Base-by-base conservation (phyloP, 78 protist genomes). In the Cyanophora paradoxa region DNA sequence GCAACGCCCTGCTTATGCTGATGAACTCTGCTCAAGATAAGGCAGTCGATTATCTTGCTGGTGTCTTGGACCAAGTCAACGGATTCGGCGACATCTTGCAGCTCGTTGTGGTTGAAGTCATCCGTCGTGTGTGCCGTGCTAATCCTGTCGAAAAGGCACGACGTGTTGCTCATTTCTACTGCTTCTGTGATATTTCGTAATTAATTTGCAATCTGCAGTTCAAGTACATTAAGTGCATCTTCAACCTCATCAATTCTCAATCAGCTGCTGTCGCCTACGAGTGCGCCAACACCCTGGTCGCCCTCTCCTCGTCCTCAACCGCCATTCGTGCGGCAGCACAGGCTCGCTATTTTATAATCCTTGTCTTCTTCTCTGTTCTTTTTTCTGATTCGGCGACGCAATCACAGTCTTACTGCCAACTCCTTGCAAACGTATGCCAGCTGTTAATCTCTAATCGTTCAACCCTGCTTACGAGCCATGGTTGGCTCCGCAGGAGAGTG, bases 1-100 rank as follows among this genome's bases (percentile, higher is more conserved):
- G 98, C 54, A 93, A 95, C 63, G 97, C 97, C 6, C 92, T 95
- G 52, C 66, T 90, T 41, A 92, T 94, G 99, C 87, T 95, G 56
- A 84, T 81, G 76, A 42, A 86, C 59, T 88, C 90, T 63, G 86
- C 72, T 26, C 67, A 68, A 39, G 93, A 86, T n/a, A 74, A 82
- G 14, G 98, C 98, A 0, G 84, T 90, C 59, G 85, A 80, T 65
- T 92, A 83, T 76, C 82, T 93, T 10, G 31, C 62, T 48, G 16
- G 39, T 13, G 72, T 65, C 39, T 40, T 74, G 28, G 79, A 74
- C 71, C 76, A 85, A 64, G 85, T 90, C 24, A 70, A 76, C 64
- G 46, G 48, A 17, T 76, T 77, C 41, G 90, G 92, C 37, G 98
- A 95, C 58, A 76, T 79, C 56, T 33, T 95, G 26, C 98, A 95